phyloP scores from a whole-genome alignment of 768 basidiomycete species.

The Dentipellis fragilis region DNA sequence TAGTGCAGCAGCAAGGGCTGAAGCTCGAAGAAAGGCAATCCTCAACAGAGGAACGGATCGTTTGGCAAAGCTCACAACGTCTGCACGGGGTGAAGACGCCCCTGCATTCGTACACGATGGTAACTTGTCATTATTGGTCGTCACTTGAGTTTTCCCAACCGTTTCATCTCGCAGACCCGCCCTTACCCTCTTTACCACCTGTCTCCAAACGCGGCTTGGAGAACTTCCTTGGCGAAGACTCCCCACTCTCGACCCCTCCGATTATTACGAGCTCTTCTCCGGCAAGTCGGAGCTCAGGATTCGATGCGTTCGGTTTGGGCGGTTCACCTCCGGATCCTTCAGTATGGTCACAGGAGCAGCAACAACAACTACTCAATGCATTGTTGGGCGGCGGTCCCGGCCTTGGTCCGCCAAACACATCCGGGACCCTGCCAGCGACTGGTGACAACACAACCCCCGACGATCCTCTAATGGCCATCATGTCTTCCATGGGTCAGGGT shows the following conservation, averaged over 20 bases:
- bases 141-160: neutral
- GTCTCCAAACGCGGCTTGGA: slow-evolving; percentile 19
- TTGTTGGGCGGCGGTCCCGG: slow-evolving; percentile 30
- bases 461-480: slow-evolving; percentile 24
- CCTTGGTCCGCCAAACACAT: slow-evolving; percentile 3
- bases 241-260: slow-evolving; percentile 20
- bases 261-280: slow-evolving; percentile 15
- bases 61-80: slow-evolving; percentile 70
- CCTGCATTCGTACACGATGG: slow-evolving; percentile 44
- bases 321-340: slow-evolving; percentile 37
- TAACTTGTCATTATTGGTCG: slow-evolving; percentile 17
- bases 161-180: slow-evolving; percentile 26
- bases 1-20: slow-evolving; percentile 59
- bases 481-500: slow-evolving; percentile 17
- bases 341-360: slow-evolving; percentile 51
- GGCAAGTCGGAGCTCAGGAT: slow-evolving; percentile 11
- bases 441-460: slow-evolving; percentile 1
- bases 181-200: slow-evolving; percentile 24
- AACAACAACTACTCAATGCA: slow-evolving; percentile 57
- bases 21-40: slow-evolving; percentile 71
- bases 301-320: slow-evolving; percentile 14
- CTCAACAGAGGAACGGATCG: slow-evolving; percentile 62
- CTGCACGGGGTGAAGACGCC: slow-evolving; percentile 61
- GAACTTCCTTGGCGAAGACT: slow-evolving; percentile 29
- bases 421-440: neutral